Percentiles rank a stretch among this genome's conserved stretches.
These are phyloP conservation scores for Solanum corneliomulleri DNA, from an alignment of 257 asterid genomes.

Conservation along the genomic window DNA sequence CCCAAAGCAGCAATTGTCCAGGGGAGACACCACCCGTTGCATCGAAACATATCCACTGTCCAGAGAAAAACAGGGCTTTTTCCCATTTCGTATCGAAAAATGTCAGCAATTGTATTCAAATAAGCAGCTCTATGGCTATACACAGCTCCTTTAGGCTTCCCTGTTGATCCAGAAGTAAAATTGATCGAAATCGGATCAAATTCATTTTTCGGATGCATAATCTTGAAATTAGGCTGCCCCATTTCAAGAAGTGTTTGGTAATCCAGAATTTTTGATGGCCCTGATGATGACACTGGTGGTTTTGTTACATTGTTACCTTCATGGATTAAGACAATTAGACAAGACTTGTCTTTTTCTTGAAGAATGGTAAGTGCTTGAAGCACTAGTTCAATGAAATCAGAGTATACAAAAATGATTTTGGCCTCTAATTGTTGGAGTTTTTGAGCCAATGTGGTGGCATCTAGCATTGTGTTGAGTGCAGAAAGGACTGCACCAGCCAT, in stretches of 20 bases:
- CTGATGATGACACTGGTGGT: background rate
- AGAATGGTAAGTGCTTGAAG: slow-evolving; percentile 24
- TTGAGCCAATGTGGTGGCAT: slow-evolving; percentile 24
- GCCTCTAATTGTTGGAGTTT: slow-evolving; percentile 40
- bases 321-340: slow-evolving; percentile 25
- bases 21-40: slow-evolving; percentile 74
- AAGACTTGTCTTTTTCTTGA: slow-evolving; percentile 8
- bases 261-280: background rate
- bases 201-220: slow-evolving; percentile 45
- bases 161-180: slow-evolving; percentile 77
- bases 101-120: slow-evolving; percentile 35
- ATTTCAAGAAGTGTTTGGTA: slow-evolving; percentile 28
- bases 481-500: slow-evolving; percentile 63
- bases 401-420: slow-evolving; percentile 43
- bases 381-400: slow-evolving; percentile 21
- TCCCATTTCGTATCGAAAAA: slow-evolving; percentile 27
- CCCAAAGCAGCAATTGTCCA: slow-evolving; percentile 80
- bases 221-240: slow-evolving; percentile 28
- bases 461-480: slow-evolving; percentile 35
- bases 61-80: slow-evolving; percentile 44
- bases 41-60: slow-evolving; percentile 73
- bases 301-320: background rate
- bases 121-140: slow-evolving; percentile 70
- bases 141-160: slow-evolving; percentile 68
- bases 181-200: slow-evolving; percentile 54